Base-by-base conservation (phyloP, 2,329 filamentous ascomycete species). In the Fusarium goolgardi region DNA sequence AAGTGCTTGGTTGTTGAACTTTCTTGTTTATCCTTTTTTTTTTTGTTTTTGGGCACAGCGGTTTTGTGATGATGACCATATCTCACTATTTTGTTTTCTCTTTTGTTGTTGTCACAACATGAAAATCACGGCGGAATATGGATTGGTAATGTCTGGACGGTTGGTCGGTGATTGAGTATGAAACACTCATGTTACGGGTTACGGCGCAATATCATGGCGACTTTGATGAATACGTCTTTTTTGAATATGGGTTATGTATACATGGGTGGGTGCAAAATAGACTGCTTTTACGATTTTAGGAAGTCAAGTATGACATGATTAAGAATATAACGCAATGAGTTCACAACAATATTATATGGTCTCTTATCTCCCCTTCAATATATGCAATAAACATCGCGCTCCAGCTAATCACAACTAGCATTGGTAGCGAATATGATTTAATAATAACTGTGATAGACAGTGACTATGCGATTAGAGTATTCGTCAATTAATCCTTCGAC, bases 181-280 rank as follows among this genome's bases (percentile, higher is more conserved):
- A 68, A 56, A 61, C 45, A 65, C 65, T 55, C 40, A 35, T 37
- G 32, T 60, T 68, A 25, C 54, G 44, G 47, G 55, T 54, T 15
- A 69, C 20, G 65, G 65, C 65, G 65, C 55, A 69, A 69, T 25
- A 65, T 45, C 45, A 68, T 47, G 65, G 65, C 40, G 25, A 44
- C 32, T 53, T 49, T 41, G 18, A 9, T 29, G 32, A 31, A 49
- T 31, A 39, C 2, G 25, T 25, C 25, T 20, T 63, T 54, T 35
- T 23, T 41, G 34, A 54, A 41, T 31, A 29, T 32, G 47, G 23
- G 34, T 47, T 53, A 32, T n/a, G 35, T 57, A 32, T 39, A 44
- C 39, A 64, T 47, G 39, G 39, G 59, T 20, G 52, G 59, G 41
- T 51, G 35, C 18, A 40, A 65, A 55, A 66, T 66, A 66, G 62